A percentile compares a stretch with the other conserved stretches of the same genome.
Conservation (phyloP, 2,329 filamentous ascomycete genomes). For the Thelonectria olida region DNA sequence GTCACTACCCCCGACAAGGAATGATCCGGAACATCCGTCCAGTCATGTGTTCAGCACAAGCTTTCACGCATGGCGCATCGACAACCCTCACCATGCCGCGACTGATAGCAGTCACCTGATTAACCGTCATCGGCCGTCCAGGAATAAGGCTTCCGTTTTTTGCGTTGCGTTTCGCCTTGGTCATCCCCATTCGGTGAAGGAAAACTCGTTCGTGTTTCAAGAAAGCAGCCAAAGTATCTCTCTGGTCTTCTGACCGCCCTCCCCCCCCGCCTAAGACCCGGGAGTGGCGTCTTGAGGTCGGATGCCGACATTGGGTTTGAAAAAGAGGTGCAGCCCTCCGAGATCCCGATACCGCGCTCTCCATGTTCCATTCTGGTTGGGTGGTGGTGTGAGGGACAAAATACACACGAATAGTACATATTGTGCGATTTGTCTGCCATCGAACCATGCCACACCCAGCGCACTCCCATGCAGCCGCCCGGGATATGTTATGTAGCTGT, state of each 20-base stretch:
- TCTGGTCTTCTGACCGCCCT: background rate
- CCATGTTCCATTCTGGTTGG: constrained; percentile 1
- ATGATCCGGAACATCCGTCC: constrained; percentile 15
- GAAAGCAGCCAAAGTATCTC: too few relatives aligned
- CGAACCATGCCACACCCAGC: constrained; percentile 17
- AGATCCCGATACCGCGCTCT: constrained; percentile 12
- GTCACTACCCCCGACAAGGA: background rate
- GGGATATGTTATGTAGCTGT: too few relatives aligned
- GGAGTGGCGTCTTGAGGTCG: constrained; percentile 11
- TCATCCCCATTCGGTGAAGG: background rate
- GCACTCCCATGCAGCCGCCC: too few relatives aligned
- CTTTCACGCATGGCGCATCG: background rate
- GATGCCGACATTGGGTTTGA: background rate
- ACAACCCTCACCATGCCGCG: background rate
- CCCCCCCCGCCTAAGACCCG: constrained; percentile 6
- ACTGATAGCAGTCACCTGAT: constrained; percentile 1
- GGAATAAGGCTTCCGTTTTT: background rate
- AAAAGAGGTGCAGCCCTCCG: constrained; percentile 10
- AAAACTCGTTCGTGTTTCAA: too few relatives aligned
- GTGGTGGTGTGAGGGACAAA: constrained; percentile 15
- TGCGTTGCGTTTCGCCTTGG: background rate
- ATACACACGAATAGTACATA: too few relatives aligned
- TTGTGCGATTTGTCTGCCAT: constrained; percentile 13
- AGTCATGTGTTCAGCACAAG: constrained; percentile 9
- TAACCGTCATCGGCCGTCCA: background rate